phyloP scores from a whole-genome alignment of 768 basidiomycete species.

The Suillus decipiens region DNA sequence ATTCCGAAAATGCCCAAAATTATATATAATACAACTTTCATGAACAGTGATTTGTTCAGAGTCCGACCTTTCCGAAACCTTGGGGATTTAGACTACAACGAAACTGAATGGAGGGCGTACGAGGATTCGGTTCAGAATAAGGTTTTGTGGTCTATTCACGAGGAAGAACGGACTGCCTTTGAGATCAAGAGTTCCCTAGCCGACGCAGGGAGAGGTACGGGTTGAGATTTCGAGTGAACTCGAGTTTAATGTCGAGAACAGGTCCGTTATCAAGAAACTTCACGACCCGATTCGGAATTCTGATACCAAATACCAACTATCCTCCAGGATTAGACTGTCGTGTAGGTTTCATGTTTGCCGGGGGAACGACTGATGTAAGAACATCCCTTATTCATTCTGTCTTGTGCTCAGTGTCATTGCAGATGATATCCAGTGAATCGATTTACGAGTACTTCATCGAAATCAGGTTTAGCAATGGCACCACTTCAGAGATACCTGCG shows the following conservation, averaged over 20 bases:
- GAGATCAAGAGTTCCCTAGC: constrained; percentile 14
- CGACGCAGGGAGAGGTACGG: background rate
- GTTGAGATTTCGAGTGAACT: constrained; percentile 11
- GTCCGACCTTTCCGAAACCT: too few species aligned
- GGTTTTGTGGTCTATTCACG: constrained; percentile 18
- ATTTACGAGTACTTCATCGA: constrained; percentile 23
- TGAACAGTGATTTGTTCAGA: too few species aligned
- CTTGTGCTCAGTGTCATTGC: background rate
- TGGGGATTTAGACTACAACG: too few species aligned
- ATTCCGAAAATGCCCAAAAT: background rate
- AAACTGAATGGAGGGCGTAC: background rate
- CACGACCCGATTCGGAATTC: constrained; percentile 16
- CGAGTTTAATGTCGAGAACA: background rate
- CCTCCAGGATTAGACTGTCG: constrained; percentile 17
- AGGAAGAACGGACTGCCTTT: constrained; percentile 22
- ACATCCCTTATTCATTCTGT: background rate
- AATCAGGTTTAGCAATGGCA: constrained; percentile 19
- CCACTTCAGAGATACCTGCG: constrained; percentile 15
- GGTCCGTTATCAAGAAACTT: background rate
- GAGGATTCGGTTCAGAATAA: constrained; percentile 12
- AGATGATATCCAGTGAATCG: constrained; percentile 9
- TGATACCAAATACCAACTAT: constrained; percentile 25
- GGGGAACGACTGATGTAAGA: background rate
- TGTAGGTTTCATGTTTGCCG: background rate
- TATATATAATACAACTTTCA: too few species aligned